These are phyloP conservation scores for Geoglossum glabrum DNA, from an alignment of 495 filamentous ascomycete species.

Conservation along the genomic window DNA sequence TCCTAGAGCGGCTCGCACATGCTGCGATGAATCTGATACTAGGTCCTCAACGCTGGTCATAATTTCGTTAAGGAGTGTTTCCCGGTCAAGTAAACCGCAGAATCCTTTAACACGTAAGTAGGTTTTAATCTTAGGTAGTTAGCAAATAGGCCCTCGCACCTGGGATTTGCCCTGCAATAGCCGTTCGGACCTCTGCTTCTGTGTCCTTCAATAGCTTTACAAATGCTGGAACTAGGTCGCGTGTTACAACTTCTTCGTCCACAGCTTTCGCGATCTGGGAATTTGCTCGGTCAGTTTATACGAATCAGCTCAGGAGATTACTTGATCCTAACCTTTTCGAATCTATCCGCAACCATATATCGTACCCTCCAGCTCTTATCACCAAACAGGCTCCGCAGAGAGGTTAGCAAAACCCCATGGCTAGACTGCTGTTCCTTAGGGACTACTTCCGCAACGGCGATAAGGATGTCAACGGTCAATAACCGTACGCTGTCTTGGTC, in stretches of 20 bases:
- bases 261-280: constrained; percentile 86
- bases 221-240: constrained; percentile 90
- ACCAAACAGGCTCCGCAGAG: constrained; percentile 79
- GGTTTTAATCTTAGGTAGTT: not conserved
- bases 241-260: constrained; percentile 83
- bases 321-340: constrained; percentile 60
- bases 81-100: constrained; percentile 68
- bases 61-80: constrained; percentile 82
- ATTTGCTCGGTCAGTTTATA: not conserved
- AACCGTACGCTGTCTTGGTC: constrained; percentile 95
- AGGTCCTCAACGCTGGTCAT: constrained; percentile 93
- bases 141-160: constrained; percentile 25
- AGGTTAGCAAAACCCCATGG: constrained; percentile 78
- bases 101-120: constrained; percentile 41
- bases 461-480: constrained; percentile 89
- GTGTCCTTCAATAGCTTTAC: constrained; percentile 94
- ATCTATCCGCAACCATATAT: constrained; percentile 98
- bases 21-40: constrained; percentile 87
- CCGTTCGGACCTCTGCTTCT: constrained; percentile 92
- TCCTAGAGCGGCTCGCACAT: constrained; percentile 85
- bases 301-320: not conserved
- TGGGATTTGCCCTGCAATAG: constrained; percentile 92
- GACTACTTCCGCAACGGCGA: constrained; percentile 89
- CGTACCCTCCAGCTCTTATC: constrained; percentile 98
- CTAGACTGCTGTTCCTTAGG: constrained; percentile 95